Conservation (phyloP, 176 grass and related monocot species). For the Musa acuminata region DNA sequence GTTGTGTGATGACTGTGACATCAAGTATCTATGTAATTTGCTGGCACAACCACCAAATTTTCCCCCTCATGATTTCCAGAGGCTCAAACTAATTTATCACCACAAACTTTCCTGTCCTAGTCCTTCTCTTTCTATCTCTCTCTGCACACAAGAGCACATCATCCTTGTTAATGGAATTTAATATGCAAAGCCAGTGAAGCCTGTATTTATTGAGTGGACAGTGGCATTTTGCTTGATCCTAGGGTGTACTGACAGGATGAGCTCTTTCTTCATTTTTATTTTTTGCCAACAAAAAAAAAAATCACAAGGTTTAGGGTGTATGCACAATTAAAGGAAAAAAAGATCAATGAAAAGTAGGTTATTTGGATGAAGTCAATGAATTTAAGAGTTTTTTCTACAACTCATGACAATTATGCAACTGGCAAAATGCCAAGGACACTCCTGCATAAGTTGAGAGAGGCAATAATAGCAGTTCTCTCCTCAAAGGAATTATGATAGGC, state of each 20-base stretch:
- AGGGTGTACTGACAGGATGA: slow-evolving; percentile 13
- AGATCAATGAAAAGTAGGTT: no score
- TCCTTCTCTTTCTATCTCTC: slow-evolving; percentile 19
- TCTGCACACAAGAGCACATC: slow-evolving; percentile 13
- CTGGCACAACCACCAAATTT: slow-evolving; percentile 9
- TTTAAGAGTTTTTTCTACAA: no score
- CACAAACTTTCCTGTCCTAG: slow-evolving; percentile 23
- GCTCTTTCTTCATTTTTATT: slow-evolving; percentile 2
- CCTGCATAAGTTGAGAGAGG: no score
- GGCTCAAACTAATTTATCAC: slow-evolving; percentile 32
- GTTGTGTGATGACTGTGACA: slow-evolving; percentile 27
- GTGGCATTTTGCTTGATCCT: slow-evolving; percentile 16
- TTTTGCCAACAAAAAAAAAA: neutral
- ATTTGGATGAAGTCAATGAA: no score
- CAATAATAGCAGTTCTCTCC: no score
- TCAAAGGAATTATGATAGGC: neutral
- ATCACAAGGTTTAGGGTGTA: no score
- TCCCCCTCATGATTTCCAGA: neutral
- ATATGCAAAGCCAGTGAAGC: slow-evolving; percentile 12
- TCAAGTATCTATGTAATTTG: slow-evolving; percentile 1
- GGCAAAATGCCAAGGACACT: no score
- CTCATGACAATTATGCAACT: no score
- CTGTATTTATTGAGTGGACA: slow-evolving; percentile 39
- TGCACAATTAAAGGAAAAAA: no score
- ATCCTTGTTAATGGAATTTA: slow-evolving; percentile 34